Base-by-base conservation (phyloP, 257 asterid genomes). In the Ehretia macrophylla region DNA sequence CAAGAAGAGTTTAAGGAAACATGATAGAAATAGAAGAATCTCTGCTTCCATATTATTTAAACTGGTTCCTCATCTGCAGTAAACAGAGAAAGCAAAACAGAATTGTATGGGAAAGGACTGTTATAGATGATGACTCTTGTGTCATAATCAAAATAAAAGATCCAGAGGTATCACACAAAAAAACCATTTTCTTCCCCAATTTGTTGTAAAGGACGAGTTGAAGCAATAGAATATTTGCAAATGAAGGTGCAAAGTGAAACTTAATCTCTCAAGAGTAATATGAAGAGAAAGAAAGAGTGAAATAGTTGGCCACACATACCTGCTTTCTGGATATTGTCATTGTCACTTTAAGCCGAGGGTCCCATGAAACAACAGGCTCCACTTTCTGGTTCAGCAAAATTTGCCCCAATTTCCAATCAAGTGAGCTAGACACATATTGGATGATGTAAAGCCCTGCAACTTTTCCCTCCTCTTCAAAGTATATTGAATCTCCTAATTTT, bases 401-500 rank as follows among this genome's bases (percentile, higher is more conserved):
- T 12, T 69, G 72, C 20, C 87, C 86, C 1, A 77, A 55, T 67
- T 69, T 75, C 97, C 99, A 92, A 19, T 70, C 71, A 35, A 88
- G 68, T 1, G 89, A 66, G 82, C 91, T 92, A 47, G 95, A 67
- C 62, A 92, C 77, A 78, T 83, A 92, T 70, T 92, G 99, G 45
- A 83, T 78, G 32, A 92, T 68, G 72, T 92, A 86, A 16, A 92
- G 85, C 42, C 78, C 17, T 0, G 96, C 89, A 63, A 44, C 27
- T 0, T 55, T 55, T 56, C 93, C 95, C 21, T 38, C 79, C 59
- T 92, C 93, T 66, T 88, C 97, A 42, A 92, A 92, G 83, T 88
- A 92, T 60, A 88, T 86, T 0, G 99, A 81, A 69, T 92, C 97
- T 68, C 99, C 99, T 72, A 92, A 58, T 77, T 92, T 92, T 17